Evolutionary conservation across 495 filamentous ascomycete genomes (phyloP), one percentile per base, ranked within the genome.

Genomic region (Entonaema liquescens): DNA sequence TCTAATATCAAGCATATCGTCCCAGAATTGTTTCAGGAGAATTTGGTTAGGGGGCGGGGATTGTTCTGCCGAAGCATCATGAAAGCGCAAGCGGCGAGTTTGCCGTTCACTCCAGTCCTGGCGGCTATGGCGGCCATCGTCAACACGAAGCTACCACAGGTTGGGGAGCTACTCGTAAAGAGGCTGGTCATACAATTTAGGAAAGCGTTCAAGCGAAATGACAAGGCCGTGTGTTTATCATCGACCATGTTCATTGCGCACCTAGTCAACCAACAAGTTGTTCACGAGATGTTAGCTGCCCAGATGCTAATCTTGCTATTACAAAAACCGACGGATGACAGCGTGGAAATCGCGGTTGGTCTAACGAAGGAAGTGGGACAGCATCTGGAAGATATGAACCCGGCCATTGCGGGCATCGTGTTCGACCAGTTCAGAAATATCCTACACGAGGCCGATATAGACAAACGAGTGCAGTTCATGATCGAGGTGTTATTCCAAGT

Each of bases 401-500:
- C 89, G 2, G 83, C 89, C 21, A 95, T 98, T 72, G 91, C 93
- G 21, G 86, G 93, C 62, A 91, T 89, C 50, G 92, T 99, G 15
- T 99, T 95, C 66, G 96, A 98, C 74, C 94, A 97, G 76, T 96
- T 99, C 82, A 83, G 95, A 57, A 93, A 89, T 63, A 98, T 98
- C 70, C 84, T 99, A 8, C 93, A 98, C 79, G 96, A 98, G 77
- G 92, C 93, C 36, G 93, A 94, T 74, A 95, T 98, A 74, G 95
- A 99, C 74, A 97, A 97, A 81, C 85, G 95, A 63, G 92, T 94
- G 31, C 95, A 98, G 81, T 98, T 98, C 78, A 97, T 97, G 93
- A 96, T 99, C 67, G 95, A 99, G 77, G 95, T 98, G 8, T 82
- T 99, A 60, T 98, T 99, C 79, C 94, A 98, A 79, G 90, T 98